These are phyloP conservation scores for Colletotrichum shisoi DNA, from an alignment of 2,329 filamentous ascomycete species.

Conservation along the genomic window DNA sequence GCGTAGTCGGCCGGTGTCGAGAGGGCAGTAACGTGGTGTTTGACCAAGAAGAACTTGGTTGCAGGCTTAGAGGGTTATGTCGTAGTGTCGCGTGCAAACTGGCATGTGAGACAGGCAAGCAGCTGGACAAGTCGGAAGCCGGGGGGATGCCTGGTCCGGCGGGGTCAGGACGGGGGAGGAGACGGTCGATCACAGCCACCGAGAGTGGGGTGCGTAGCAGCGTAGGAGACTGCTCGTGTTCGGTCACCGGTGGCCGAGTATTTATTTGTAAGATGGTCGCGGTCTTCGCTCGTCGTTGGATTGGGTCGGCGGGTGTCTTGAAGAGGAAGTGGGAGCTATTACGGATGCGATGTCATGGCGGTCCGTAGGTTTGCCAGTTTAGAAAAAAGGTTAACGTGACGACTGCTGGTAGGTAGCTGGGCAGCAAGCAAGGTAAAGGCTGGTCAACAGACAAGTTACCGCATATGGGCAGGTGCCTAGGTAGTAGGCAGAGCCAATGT, in stretches of 20 bases:
- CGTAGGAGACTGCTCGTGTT: not conserved
- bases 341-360: slow-evolving; percentile 2
- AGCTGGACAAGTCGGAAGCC: slow-evolving; percentile 25
- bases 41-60: slow-evolving; percentile 4
- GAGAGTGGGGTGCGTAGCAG: slow-evolving; percentile 3
- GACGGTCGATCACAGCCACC: slow-evolving; percentile 8
- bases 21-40: not conserved
- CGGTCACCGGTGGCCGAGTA: too few species aligned
- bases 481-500: not conserved
- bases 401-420: not conserved
- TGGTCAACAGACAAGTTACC: not conserved
- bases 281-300: not conserved
- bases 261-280: too few species aligned
- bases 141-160: slow-evolving; percentile 31
- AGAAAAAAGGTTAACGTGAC: not conserved
- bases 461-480: too few species aligned
- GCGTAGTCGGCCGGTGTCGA: not conserved
- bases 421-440: not conserved
- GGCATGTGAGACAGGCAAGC: slow-evolving; percentile 32
- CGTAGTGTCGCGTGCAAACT: slow-evolving; percentile 34
- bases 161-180: slow-evolving; percentile 18
- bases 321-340: slow-evolving; percentile 2
- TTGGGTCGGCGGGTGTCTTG: not conserved
- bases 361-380: not conserved
- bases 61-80: not conserved